A percentile compares a stretch with the other conserved stretches of the same genome.
These are phyloP conservation scores for Xylaria sp. DNA, from an alignment of 2,329 filamentous ascomycete species.

Conservation along the genomic window DNA sequence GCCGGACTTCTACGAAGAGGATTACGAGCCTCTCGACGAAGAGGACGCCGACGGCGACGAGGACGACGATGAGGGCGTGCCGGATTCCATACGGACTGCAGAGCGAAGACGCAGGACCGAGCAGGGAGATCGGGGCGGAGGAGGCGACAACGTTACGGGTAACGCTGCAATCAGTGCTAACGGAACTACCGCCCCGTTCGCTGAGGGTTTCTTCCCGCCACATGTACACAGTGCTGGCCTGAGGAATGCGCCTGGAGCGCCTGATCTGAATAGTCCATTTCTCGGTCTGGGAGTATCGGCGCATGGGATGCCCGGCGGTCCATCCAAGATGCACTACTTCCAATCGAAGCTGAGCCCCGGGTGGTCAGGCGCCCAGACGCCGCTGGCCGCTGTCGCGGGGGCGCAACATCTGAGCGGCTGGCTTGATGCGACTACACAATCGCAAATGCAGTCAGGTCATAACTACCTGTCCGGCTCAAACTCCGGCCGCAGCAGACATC, in stretches of 20 bases:
- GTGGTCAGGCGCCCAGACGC: slow-evolving; percentile 80
- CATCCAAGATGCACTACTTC: slow-evolving; percentile 83
- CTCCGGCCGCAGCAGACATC: slow-evolving; percentile 54
- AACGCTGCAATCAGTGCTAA: slow-evolving; percentile 32
- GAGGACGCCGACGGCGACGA: slow-evolving; percentile 60
- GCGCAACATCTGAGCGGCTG: slow-evolving; percentile 69
- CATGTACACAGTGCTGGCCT: slow-evolving; percentile 54
- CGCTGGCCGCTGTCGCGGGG: slow-evolving; percentile 80
- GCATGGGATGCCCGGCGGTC: slow-evolving; percentile 74
- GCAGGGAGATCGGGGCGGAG: slow-evolving; percentile 45
- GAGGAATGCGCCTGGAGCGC: slow-evolving; percentile 48
- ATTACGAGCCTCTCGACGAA: slow-evolving; percentile 70
- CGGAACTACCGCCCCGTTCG: slow-evolving; percentile 39
- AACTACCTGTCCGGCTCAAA: slow-evolving; percentile 41
- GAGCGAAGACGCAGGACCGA: slow-evolving; percentile 50
- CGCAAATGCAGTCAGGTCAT: slow-evolving; percentile 6
- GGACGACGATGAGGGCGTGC: slow-evolving; percentile 47
- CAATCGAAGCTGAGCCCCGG: slow-evolving; percentile 78
- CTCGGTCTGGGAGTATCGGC: slow-evolving; percentile 64
- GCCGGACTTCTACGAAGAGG: slow-evolving; percentile 94
- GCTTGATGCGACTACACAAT: slow-evolving; percentile 47
- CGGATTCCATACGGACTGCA: slow-evolving; percentile 50
- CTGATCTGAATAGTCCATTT: slow-evolving; percentile 66
- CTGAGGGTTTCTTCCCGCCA: slow-evolving; percentile 49
- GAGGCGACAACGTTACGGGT: slow-evolving; percentile 26